Evolutionary conservation across 2,329 filamentous ascomycete species (phyloP).

Genomic region (Calcarisporium arbuscula): DNA sequence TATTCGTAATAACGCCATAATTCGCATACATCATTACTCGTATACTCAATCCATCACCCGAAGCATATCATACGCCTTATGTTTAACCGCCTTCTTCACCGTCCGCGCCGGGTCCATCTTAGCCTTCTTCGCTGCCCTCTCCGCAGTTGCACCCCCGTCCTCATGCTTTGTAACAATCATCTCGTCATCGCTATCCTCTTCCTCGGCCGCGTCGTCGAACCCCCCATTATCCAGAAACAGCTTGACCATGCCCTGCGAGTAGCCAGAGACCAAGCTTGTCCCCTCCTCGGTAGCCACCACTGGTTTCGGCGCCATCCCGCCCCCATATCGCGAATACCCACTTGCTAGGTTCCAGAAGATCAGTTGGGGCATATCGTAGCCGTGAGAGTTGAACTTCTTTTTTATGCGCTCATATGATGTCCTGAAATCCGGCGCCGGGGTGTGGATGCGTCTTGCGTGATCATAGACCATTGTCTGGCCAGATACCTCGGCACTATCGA

Average conservation of each 20-base stretch:
- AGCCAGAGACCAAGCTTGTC: slow-evolving; percentile 46
- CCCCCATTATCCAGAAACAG: slow-evolving; percentile 45
- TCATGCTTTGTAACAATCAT: slow-evolving; percentile 12
- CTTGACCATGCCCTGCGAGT: slow-evolving; percentile 52
- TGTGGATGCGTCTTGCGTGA: too few species aligned
- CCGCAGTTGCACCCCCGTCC: slow-evolving; percentile 15
- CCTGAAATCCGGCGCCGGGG: too few species aligned
- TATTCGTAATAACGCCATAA: too few species aligned
- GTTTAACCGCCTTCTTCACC: slow-evolving; percentile 44
- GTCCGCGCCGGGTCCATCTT: slow-evolving; percentile 36
- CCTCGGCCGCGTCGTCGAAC: slow-evolving; percentile 35
- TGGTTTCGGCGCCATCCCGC: slow-evolving; percentile 37
- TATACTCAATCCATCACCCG: slow-evolving; percentile 47
- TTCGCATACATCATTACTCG: slow-evolving; percentile 9
- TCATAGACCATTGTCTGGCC: slow-evolving; percentile 21
- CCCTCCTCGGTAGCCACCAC: slow-evolving; percentile 37
- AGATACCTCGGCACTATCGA: slow-evolving; percentile 30
- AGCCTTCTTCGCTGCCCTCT: slow-evolving; percentile 29
- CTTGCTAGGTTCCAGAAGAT: slow-evolving; percentile 55
- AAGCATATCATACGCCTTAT: slow-evolving; percentile 50
- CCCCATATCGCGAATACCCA: slow-evolving; percentile 20
- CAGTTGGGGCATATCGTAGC: slow-evolving; percentile 53
- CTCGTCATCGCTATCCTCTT: slow-evolving; percentile 14
- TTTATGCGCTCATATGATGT: slow-evolving; percentile 46
- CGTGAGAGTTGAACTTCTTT: slow-evolving; percentile 35